Conservation (phyloP, 192 early-diverging fungal genomes). For the Kappamyces sp. region DNA sequence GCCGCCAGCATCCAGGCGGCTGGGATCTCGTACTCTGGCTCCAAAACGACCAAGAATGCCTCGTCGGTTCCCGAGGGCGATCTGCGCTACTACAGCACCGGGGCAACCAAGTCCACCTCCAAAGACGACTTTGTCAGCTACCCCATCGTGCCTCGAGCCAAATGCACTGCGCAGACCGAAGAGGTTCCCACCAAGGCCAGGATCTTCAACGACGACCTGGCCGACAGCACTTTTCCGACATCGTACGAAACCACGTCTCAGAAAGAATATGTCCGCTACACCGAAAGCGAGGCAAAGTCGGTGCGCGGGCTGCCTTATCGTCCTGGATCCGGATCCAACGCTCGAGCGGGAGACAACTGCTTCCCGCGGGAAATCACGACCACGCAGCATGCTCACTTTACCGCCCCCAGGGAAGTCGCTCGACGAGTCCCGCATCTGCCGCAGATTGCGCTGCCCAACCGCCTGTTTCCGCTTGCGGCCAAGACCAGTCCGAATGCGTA, state of each 20-base stretch:
- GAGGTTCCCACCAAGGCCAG: too few species aligned
- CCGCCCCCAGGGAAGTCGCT: too few species aligned
- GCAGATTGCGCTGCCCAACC: neutral
- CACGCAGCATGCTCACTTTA: too few species aligned
- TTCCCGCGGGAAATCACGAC: too few species aligned
- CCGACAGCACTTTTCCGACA: too few species aligned
- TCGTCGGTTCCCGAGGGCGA: constrained; percentile 40
- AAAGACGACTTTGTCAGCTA: constrained; percentile 23
- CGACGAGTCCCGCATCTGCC: neutral
- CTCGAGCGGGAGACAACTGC: too few species aligned
- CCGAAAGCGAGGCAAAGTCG: neutral
- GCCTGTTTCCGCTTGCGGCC: neutral
- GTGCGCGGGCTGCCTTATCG: neutral
- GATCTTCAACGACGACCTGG: too few species aligned
- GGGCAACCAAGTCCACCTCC: constrained; percentile 18
- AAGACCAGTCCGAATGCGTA: too few species aligned
- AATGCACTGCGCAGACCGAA: too few species aligned
- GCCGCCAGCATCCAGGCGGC: neutral
- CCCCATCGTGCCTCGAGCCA: neutral
- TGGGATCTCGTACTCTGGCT: neutral
- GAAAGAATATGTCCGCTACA: neutral
- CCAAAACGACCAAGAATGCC: constrained; percentile 11
- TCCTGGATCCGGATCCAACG: too few species aligned
- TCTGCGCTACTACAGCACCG: constrained; percentile 14
- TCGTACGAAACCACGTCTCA: neutral